Base-by-base conservation (phyloP, 2,329 filamentous ascomycete species). In the Venturia asperata region DNA sequence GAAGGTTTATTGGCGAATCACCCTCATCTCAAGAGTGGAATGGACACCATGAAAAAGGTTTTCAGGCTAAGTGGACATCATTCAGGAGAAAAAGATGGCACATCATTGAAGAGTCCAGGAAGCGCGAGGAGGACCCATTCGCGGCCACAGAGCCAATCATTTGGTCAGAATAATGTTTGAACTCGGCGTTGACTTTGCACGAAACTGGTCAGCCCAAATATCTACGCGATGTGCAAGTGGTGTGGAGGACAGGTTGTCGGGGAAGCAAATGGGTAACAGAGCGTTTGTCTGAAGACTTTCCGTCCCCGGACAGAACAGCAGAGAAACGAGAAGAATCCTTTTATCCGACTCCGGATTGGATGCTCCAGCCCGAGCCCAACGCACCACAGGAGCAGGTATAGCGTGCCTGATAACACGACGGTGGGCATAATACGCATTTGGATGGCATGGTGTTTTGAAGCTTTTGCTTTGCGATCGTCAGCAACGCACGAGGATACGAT, bases 41-140 rank as follows among this genome's bases (percentile, higher is more conserved):
- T 81, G 7, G 79, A 78, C 47, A 76, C 75, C 43, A 74, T 81
- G 7, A 78, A 75, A 65, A 77, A 75, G 66, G 78, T 79, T 7
- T 70, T 82, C 41, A 72, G 77, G 67, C 67, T 78, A 15, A 74
- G 73, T 61, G 72, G 71, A 7, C 65, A 70, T 27, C 63, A 64
- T 19, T 30, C 24, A n/a, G 47, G n/a, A 21, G 60, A 42, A 24
- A 62, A 62, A 5, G 60, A 42, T 43, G 34, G 27, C 17, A n/a
- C 30, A 13, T 3, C 43, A 10, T 39, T 49, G 47, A 64, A 64
- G 21, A 64, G 63, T 43, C 63, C 63, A 2, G 37, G 34, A 34
- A 39, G 24, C 42, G 34, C 21, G 60, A 45, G 27, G 11, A 21
- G 60, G 6, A 61, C 21, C 43, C 60, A 61, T 61, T 45, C 60